These are phyloP conservation scores for Penicillium sclerotigenum DNA, from an alignment of 2,329 filamentous ascomycete species.

Conservation along the genomic window DNA sequence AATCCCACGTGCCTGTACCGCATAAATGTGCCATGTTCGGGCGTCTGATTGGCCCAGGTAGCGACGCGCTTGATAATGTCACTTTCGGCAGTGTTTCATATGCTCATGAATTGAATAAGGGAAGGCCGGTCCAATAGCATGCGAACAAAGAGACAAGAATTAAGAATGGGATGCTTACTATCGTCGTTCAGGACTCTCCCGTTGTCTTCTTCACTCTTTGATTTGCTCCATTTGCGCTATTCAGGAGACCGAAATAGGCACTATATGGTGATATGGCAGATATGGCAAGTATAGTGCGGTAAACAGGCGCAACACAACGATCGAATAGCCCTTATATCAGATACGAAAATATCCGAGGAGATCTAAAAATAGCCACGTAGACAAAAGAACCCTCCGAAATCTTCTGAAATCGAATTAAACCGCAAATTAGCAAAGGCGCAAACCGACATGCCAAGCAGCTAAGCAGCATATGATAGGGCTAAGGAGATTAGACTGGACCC, in stretches of 20 bases:
- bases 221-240: neutral
- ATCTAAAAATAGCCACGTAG: neutral
- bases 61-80: conserved; percentile 2
- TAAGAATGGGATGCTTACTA: neutral
- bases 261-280: neutral
- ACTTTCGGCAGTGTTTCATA: conserved; percentile 18
- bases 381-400: neutral
- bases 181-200: neutral
- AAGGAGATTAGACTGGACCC: neutral
- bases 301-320: neutral
- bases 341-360: neutral
- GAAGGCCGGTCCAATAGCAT: conserved; percentile 10
- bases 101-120: conserved; percentile 16
- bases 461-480: neutral
- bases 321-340: neutral
- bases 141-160: neutral
- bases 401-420: neutral
- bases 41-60: conserved; percentile 5
- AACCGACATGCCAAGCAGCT: neutral
- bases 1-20: conserved; percentile 1
- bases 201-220: neutral
- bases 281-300: neutral
- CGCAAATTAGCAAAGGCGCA: neutral
- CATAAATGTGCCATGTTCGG: neutral
- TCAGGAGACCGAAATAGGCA: neutral